Evolutionary conservation across 345 rosid species (phyloP).

Genomic region (Rhodomyrtus tomentosa): DNA sequence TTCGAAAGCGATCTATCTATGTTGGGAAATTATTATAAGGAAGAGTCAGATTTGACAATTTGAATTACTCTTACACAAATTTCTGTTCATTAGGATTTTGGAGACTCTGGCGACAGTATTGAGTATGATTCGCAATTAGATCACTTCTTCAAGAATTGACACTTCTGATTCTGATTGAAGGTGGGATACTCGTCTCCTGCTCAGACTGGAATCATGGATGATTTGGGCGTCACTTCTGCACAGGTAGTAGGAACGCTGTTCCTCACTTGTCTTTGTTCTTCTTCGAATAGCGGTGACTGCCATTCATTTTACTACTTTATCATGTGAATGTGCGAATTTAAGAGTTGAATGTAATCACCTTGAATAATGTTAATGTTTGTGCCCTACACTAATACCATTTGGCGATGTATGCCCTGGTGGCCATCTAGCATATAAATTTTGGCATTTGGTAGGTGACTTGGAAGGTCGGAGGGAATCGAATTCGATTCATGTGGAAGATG

Average conservation of each 20-base stretch:
- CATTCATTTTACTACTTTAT: neutral
- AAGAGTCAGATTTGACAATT: neutral
- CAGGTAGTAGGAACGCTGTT: slow-evolving; percentile 19
- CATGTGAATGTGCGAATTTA: neutral
- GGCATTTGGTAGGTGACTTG: neutral
- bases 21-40: neutral
- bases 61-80: neutral
- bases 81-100: neutral
- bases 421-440: neutral
- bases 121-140: neutral
- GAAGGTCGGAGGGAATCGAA: neutral
- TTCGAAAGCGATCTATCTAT: neutral
- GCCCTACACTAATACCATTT: neutral
- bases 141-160: neutral
- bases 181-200: slow-evolving; percentile 86
- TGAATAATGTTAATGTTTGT: neutral
- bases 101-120: neutral
- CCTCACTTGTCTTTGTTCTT: neutral
- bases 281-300: neutral
- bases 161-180: slow-evolving; percentile 17
- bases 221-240: slow-evolving; percentile 48
- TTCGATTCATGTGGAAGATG: neutral
- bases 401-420: neutral
- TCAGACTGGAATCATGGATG: slow-evolving; percentile 60
- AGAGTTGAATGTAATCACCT: neutral